These are phyloP conservation scores for Suhomyces kunorum DNA, from an alignment of 1,139 yeast genomes.

Conservation along the genomic window DNA sequence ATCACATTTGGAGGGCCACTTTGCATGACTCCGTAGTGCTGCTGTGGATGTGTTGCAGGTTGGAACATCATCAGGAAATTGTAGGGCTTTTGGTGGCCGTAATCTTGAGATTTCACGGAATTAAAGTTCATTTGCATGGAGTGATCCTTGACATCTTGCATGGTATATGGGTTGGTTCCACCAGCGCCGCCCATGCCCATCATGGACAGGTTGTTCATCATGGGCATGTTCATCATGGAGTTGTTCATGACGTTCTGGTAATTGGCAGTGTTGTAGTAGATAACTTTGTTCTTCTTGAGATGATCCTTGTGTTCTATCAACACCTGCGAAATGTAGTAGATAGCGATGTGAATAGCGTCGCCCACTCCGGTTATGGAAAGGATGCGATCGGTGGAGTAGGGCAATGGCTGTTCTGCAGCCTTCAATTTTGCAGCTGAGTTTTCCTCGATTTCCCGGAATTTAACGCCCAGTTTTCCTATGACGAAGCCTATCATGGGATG, in stretches of 20 bases:
- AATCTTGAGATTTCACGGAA: slow-evolving; percentile 18
- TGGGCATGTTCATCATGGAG: slow-evolving; percentile 23
- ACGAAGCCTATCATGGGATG: slow-evolving; percentile 81
- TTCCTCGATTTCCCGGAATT: slow-evolving; percentile 81
- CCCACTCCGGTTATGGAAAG: slow-evolving; percentile 77
- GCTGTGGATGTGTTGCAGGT: slow-evolving; percentile 43
- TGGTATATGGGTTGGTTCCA: slow-evolving; percentile 17
- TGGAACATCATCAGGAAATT: slow-evolving; percentile 48
- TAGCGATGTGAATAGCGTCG: slow-evolving; percentile 84
- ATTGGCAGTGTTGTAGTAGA: slow-evolving; percentile 68
- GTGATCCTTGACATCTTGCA: slow-evolving; percentile 21
- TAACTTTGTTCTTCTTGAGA: slow-evolving; percentile 51
- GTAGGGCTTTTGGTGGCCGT: slow-evolving; percentile 27
- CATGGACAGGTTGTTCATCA: slow-evolving; percentile 21
- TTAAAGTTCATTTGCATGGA: slow-evolving; percentile 18
- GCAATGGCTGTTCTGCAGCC: slow-evolving; percentile 76
- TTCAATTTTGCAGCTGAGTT: slow-evolving; percentile 76
- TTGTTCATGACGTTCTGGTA: slow-evolving; percentile 31
- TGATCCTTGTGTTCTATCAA: slow-evolving; percentile 59
- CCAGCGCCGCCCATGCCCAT: slow-evolving; percentile 20
- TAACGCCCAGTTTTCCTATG: slow-evolving; percentile 77
- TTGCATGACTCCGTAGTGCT: slow-evolving; percentile 25
- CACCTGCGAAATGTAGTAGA: slow-evolving; percentile 70
- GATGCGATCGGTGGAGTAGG: slow-evolving; percentile 78
- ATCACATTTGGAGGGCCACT: slow-evolving; percentile 17